Percentiles rank a stretch among this genome's conserved stretches.
Evolutionary conservation across 805 yeast species (phyloP).

Genomic region (Wilhelminamyces savonicus): DNA sequence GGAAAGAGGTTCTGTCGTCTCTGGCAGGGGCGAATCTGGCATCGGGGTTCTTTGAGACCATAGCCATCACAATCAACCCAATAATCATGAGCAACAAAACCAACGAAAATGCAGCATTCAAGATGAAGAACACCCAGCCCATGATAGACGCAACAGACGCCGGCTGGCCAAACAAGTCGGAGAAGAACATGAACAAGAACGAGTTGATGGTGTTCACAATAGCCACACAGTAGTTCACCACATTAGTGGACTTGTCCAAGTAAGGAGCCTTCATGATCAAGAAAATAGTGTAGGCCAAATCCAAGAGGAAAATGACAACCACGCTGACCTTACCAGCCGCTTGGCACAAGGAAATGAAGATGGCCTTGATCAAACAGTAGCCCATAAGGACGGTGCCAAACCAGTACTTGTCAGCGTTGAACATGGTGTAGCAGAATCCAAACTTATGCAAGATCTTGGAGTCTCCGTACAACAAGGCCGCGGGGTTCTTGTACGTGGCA

Average conservation of each 20-base stretch:
- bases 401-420: constrained; percentile 74
- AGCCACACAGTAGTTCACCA: constrained; percentile 65
- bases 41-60: constrained; percentile 81
- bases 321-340: constrained; percentile 77
- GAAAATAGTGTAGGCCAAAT: constrained; percentile 59
- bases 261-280: constrained; percentile 67
- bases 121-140: constrained; percentile 86
- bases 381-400: constrained; percentile 63
- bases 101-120: constrained; percentile 85
- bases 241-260: constrained; percentile 77
- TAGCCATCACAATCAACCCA: constrained; percentile 54
- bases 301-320: constrained; percentile 67
- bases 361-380: constrained; percentile 59
- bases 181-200: constrained; percentile 78
- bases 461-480: constrained; percentile 82
- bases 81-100: constrained; percentile 66
- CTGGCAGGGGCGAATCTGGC: constrained; percentile 81
- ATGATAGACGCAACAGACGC: constrained; percentile 73
- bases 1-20: constrained; percentile 92
- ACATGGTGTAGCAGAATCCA: constrained; percentile 89
- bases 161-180: constrained; percentile 77
- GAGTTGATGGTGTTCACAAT: constrained; percentile 74
- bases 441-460: constrained; percentile 64
- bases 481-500: constrained; percentile 65
- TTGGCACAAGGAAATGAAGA: constrained; percentile 77